Base-by-base conservation (phyloP, 2,329 filamentous ascomycete genomes). In the Stemphylium beticola region DNA sequence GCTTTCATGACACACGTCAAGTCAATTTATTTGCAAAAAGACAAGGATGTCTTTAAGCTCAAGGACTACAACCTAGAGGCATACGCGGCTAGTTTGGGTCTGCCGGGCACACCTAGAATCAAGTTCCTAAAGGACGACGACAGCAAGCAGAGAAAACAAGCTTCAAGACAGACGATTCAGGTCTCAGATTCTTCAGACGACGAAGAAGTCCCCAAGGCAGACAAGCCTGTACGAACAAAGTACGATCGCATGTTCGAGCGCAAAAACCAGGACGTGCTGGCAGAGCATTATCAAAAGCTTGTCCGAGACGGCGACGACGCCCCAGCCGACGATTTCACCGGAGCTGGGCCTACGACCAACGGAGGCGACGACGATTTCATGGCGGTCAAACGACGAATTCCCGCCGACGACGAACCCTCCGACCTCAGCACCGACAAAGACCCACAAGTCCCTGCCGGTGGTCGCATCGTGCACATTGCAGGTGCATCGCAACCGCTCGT, bases 171-270 rank as follows among this genome's bases (percentile, higher is more conserved):
- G 36, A 81, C 83, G 45, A 76, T 91, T 41, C 78, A 79, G 17
- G 65, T 72, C 11, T 72, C 90, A 74, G 74, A 90, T 74, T 87
- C 84, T 12, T 87, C 87, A 3, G 81, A 85, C n/a, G 81, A 82
- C 22, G 82, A 82, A 14, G 72, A 68, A 22, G 79, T 74, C 34
- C 67, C 73, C 31, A 82, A 83, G 67, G 73, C 80, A 62, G 77
- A 80, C 57, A 86, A 85, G 73, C 86, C 87, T 77, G 91, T 96
- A 15, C 86, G 92, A 58, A 99, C 96, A 29, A 98, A 96, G 76
- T 96, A 96, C 74, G 92, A 99, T 76, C 89, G 92, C 65, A 98
- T 99, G 95, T 97, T 98, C 76, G 93, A 97, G 79, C 85, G 95
- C 57, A 90, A 89, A 66, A 99, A 99, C 76, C 93, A 98, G 76